phyloP scores from a whole-genome alignment of 2,329 filamentous ascomycete genomes.

The Coniochaeta hoffmannii region DNA sequence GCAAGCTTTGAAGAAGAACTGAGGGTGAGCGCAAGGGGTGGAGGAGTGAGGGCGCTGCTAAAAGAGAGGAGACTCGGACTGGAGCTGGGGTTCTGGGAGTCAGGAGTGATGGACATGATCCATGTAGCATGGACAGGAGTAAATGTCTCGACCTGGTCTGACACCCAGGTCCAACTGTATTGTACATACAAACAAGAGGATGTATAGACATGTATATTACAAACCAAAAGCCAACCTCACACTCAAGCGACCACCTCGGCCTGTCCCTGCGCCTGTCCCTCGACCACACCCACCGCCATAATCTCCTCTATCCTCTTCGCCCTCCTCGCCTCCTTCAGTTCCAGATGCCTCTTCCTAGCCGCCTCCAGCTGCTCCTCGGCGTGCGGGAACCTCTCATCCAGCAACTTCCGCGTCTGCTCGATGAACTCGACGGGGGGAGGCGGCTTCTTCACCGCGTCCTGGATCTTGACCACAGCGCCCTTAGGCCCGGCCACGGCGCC shows the following conservation, averaged over 20 bases:
- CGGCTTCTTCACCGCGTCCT: slow-evolving; percentile 84
- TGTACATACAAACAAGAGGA: slow-evolving; percentile 13
- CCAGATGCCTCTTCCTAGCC: slow-evolving; percentile 42
- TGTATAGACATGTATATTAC: slow-evolving; percentile 13
- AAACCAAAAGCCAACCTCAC: slow-evolving; percentile 8
- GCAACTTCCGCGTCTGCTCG: slow-evolving; percentile 33
- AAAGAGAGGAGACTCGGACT: not conserved
- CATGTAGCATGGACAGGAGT: not conserved
- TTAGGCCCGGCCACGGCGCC: slow-evolving; percentile 85
- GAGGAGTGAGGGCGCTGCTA: not conserved
- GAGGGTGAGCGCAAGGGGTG: not conserved
- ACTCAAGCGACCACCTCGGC: slow-evolving; percentile 8
- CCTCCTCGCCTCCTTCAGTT: slow-evolving; percentile 43
- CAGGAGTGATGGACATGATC: not conserved
- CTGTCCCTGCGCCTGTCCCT: slow-evolving; percentile 12
- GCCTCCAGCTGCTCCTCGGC: slow-evolving; percentile 37
- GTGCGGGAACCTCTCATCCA: slow-evolving; percentile 39
- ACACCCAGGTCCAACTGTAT: not conserved
- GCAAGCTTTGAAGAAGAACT: slow-evolving; percentile 32
- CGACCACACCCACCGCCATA: slow-evolving; percentile 15
- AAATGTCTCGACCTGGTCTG: not conserved
- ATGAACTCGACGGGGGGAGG: slow-evolving; percentile 42
- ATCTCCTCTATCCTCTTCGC: slow-evolving; percentile 30
- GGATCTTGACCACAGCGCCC: slow-evolving; percentile 73
- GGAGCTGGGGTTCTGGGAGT: not conserved